Base-by-base conservation (phyloP, 2,329 filamentous ascomycete species). In the Neofusicoccum parvum region DNA sequence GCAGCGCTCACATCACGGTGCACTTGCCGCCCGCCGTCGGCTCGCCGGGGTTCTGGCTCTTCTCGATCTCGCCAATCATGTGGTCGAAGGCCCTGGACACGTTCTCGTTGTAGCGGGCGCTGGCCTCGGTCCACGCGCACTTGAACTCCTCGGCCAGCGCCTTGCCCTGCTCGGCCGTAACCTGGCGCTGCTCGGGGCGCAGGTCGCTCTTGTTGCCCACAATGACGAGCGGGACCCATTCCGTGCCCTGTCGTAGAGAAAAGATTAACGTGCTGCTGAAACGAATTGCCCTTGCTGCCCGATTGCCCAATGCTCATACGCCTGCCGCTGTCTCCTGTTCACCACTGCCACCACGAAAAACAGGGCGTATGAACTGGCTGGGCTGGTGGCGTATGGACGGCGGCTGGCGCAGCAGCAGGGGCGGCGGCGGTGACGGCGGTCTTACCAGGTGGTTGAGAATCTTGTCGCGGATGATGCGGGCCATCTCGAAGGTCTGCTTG, bases 121-220 rank as follows among this genome's bases (percentile, higher is more conserved):
- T 96, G 65, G 95, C 93, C 81, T 99, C 95, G 54, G 93, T 97
- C 87, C 92, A 97, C 43, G 90, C 93, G 79, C 94, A 98, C 69
- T 92, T 89, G 78, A 96, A 90, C 79, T 95, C 92, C 73, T 94
- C 90, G 7, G 91, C 89, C 48, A 97, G 82, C 74, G 90, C 90
- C 77, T 90, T 91, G 71, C 94, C 95, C 72, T 97, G 91, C 69
- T 97, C 93, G 60, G 88, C 80, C 37, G 88, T 89, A 70, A 99
- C 93, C 80, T 98, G 94, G 71, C 95, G 90, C 81, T 97, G 93
- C 78, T 97, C 94, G 62, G 93, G 90, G 67, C 92, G 89, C 66
- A 99, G 84, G 79, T 99, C 95, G 76, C 90, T 94, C 83, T 99
- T 99, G 84, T 99, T 99, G 72, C 93, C 95, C 63, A 99, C 94